Evolutionary conservation across 2,329 filamentous ascomycete genomes (phyloP), one percentile per base, ranked within the genome.

Genomic region (Talaromyces sp.): DNA sequence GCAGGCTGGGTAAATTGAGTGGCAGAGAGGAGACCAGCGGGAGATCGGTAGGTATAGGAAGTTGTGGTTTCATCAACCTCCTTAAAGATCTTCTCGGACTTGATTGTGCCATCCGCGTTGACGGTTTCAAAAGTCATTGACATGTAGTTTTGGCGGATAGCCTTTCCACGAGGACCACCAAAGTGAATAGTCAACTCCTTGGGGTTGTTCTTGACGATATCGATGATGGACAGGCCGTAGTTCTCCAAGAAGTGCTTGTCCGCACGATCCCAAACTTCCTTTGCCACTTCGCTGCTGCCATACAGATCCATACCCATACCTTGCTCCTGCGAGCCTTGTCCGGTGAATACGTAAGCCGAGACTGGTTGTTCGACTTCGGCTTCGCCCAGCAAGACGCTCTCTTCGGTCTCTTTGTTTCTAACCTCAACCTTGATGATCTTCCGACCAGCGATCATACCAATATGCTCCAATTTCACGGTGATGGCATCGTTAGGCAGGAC

Each of bases 271-370:
- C 94, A 99, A 56, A 99, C 94, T 69, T 96, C 93, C 80, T 92
- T 92, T 64, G 94, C 95, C 21, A 99, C 94, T 41, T 88, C 81
- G 74, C 94, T 97, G 82, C 88, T 96, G 70, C 84, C 89, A 75
- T 99, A 99, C 56, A 99, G 83, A 71, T 97, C 94, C 94, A 99
- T 99, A 78, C 94, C 94, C 94, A 99, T 99, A 64, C 94, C 94
- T 76, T 99, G 94, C 77, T 99, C 94, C 77, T 99, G 95, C 56
- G 92, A 97, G 69, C 94, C 94, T 77, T 99, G 94, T 59, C 94
- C 94, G 65, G 95, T 99, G 78, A 99, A 99, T 67, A 99, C 91
- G 70, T 99, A 99, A 5, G 94, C 88, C 1, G 93, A 96, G 35
- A 94, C 91, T 8, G 95, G 95, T 75, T 99, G 94, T 78, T 99